Evolutionary conservation across 768 basidiomycete species (phyloP).

Genomic region (Phanerochaete sordida): DNA sequence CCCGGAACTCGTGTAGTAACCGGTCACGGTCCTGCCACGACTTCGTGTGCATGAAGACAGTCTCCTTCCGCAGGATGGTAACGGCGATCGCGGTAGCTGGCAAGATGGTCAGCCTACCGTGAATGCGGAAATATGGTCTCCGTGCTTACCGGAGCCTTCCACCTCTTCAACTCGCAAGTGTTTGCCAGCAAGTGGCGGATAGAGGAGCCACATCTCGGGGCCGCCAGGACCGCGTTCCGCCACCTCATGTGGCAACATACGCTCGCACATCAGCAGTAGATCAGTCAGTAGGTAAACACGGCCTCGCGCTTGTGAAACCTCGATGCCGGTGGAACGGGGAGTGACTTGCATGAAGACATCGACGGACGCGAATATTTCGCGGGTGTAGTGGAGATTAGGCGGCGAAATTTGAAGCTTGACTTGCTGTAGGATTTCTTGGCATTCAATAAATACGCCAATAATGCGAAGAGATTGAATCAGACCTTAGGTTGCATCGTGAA

Average conservation of each 20-base stretch:
- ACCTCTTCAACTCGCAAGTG: slow-evolving; percentile 73
- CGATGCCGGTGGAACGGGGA: slow-evolving; percentile 69
- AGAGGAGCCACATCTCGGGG: slow-evolving; percentile 87
- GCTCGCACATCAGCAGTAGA: slow-evolving; percentile 86
- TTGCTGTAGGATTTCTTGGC: slow-evolving; percentile 49
- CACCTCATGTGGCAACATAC: slow-evolving; percentile 68
- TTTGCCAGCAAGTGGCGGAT: slow-evolving; percentile 94
- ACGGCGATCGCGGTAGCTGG: slow-evolving; percentile 73
- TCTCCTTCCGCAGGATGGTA: slow-evolving; percentile 87
- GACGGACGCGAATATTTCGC: slow-evolving; percentile 69
- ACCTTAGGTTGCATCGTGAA: slow-evolving; percentile 96
- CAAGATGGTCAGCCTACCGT: slow-evolving; percentile 1
- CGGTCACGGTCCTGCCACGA: slow-evolving; percentile 56
- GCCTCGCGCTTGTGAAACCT: slow-evolving; percentile 72
- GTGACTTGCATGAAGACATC: slow-evolving; percentile 76
- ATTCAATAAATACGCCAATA: slow-evolving; percentile 1
- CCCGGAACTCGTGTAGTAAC: slow-evolving; percentile 67
- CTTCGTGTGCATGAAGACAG: slow-evolving; percentile 59
- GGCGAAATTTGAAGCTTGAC: slow-evolving; percentile 90
- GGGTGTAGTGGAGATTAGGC: slow-evolving; percentile 69
- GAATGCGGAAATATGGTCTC: not conserved
- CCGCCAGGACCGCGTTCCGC: slow-evolving; percentile 46
- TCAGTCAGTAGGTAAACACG: slow-evolving; percentile 91
- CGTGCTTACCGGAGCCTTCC: slow-evolving; percentile 51
- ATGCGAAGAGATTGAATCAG: slow-evolving; percentile 10